A percentile compares a stretch with the other conserved stretches of the same genome.
These are phyloP conservation scores for Suhomyces yuchorum DNA, from an alignment of 1,139 yeast species.

Conservation along the genomic window DNA sequence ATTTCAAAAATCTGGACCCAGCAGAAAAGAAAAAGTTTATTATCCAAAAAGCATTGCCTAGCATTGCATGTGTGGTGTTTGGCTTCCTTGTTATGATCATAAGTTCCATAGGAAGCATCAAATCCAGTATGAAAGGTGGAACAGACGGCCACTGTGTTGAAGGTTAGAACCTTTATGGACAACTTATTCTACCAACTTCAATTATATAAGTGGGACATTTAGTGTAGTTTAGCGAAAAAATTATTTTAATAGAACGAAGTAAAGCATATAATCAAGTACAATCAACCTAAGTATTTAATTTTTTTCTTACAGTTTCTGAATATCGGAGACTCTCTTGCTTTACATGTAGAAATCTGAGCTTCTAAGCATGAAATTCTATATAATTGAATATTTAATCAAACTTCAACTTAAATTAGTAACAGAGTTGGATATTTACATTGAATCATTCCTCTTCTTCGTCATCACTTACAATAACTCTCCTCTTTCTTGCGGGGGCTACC, in stretches of 20 bases:
- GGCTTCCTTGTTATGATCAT: conserved; percentile 78
- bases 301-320: too few species aligned
- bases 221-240: background rate
- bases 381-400: too few species aligned
- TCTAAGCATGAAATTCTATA: too few species aligned
- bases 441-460: conserved; percentile 26
- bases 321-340: too few species aligned
- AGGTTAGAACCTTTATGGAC: conserved; percentile 21
- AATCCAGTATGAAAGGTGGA: conserved; percentile 43
- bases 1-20: conserved; percentile 36
- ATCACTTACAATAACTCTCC: conserved; percentile 25
- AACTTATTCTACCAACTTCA: background rate
- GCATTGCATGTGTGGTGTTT: conserved; percentile 63
- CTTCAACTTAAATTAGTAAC: too few species aligned
- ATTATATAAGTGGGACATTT: background rate
- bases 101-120: conserved; percentile 73
- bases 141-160: conserved; percentile 41
- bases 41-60: conserved; percentile 47
- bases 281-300: too few species aligned
- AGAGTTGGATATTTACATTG: too few species aligned
- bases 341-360: too few species aligned
- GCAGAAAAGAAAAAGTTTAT: conserved; percentile 33
- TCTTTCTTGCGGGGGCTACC: conserved; percentile 12
- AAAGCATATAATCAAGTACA: background rate
- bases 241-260: background rate